These are phyloP conservation scores for Myxozyma neglecta DNA, from an alignment of 805 yeast genomes.

Conservation along the genomic window DNA sequence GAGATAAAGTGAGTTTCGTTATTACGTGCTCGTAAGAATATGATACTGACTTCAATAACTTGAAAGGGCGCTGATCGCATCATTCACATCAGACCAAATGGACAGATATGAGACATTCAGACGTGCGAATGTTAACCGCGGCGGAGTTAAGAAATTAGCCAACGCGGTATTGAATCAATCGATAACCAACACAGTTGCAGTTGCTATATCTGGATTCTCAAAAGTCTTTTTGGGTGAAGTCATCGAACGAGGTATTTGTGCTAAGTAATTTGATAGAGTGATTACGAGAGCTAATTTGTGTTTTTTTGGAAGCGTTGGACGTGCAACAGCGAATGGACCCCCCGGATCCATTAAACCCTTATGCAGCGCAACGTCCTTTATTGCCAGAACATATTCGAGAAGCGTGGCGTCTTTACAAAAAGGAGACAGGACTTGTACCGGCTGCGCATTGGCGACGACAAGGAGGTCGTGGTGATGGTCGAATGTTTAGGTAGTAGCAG, in stretches of 20 bases:
- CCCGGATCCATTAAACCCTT: conserved; percentile 39
- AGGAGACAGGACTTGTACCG: conserved; percentile 65
- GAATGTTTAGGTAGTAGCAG: conserved; percentile 55
- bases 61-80: conserved; percentile 51
- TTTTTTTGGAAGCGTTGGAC: conserved; percentile 22
- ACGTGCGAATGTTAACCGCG: conserved; percentile 69
- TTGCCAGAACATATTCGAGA: conserved; percentile 83
- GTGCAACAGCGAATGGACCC: conserved; percentile 41
- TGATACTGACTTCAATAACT: background rate
- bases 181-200: conserved; percentile 74
- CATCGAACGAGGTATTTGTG: conserved; percentile 70
- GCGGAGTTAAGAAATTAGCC: conserved; percentile 78
- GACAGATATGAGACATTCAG: conserved; percentile 83
- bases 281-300: background rate
- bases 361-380: conserved; percentile 50
- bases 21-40: background rate
- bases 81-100: conserved; percentile 79
- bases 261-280: conserved; percentile 28
- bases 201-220: conserved; percentile 80
- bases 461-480: conserved; percentile 70
- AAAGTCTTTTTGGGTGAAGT: conserved; percentile 89
- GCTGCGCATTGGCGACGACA: conserved; percentile 67
- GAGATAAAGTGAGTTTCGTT: conserved; percentile 13
- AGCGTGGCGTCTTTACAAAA: conserved; percentile 76
- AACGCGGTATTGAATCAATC: conserved; percentile 76